Evolutionary conservation across 805 yeast species (phyloP).

Genomic region (Candida peoriensis): DNA sequence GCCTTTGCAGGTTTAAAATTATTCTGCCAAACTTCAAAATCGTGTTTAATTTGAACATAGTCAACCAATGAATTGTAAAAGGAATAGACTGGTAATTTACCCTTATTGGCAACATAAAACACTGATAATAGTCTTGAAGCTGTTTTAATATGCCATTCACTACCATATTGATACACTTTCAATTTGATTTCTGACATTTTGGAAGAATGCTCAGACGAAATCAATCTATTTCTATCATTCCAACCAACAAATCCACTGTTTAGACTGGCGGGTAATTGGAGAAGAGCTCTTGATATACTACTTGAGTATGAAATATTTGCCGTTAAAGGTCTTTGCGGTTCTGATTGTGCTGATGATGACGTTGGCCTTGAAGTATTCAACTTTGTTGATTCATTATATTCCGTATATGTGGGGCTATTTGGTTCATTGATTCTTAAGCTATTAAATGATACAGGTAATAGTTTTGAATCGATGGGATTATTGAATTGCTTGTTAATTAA

Average conservation of each 20-base stretch:
- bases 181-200: conserved; percentile 27
- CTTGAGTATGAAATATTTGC: background rate
- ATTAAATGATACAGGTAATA: background rate
- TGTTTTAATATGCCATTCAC: conserved; percentile 75
- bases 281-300: conserved; percentile 1
- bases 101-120: conserved; percentile 49
- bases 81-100: conserved; percentile 16
- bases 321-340: too few species aligned
- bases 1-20: conserved; percentile 20
- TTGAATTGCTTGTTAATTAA: conserved; percentile 30
- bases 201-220: conserved; percentile 1
- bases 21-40: conserved; percentile 79
- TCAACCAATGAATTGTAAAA: conserved; percentile 84
- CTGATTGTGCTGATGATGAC: background rate
- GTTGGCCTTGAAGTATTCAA: conserved; percentile 4
- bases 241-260: conserved; percentile 11
- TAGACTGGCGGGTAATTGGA: conserved; percentile 8
- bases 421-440: background rate
- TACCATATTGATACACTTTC: conserved; percentile 56
- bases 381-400: conserved; percentile 9
- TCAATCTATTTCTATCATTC: conserved; percentile 6
- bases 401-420: conserved; percentile 8
- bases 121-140: conserved; percentile 57
- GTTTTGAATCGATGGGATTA: background rate
- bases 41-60: conserved; percentile 67